phyloP scores from a whole-genome alignment of 2,329 filamentous ascomycete genomes.

The Monosporascus sp. region DNA sequence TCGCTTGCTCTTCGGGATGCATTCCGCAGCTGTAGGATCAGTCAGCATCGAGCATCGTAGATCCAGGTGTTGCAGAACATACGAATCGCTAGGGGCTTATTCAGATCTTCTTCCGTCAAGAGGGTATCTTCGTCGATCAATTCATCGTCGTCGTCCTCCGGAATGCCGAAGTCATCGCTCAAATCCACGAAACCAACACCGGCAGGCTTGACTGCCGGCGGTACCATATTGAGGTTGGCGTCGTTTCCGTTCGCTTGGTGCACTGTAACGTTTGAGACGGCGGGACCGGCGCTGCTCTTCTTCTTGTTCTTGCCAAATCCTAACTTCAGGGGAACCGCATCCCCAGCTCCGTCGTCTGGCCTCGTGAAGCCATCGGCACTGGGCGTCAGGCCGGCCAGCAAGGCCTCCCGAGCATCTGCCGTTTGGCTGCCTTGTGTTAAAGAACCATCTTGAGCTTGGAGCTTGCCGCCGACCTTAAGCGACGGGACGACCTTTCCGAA shows the following conservation, averaged over 20 bases:
- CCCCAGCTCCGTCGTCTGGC: slow-evolving; percentile 53
- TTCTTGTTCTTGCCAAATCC: slow-evolving; percentile 62
- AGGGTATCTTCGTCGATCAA: slow-evolving; percentile 88
- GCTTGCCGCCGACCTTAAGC: slow-evolving; percentile 62
- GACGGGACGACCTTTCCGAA: slow-evolving; percentile 65
- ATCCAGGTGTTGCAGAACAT: neutral
- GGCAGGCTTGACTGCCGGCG: slow-evolving; percentile 38
- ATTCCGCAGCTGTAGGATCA: slow-evolving; percentile 62
- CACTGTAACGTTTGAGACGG: slow-evolving; percentile 24
- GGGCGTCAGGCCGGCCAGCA: slow-evolving; percentile 73
- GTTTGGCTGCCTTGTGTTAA: slow-evolving; percentile 39
- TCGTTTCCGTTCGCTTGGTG: slow-evolving; percentile 36
- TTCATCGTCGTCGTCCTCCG: slow-evolving; percentile 69
- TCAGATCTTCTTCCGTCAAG: slow-evolving; percentile 78
- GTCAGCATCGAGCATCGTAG: slow-evolving; percentile 17
- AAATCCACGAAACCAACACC: slow-evolving; percentile 67
- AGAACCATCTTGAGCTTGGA: slow-evolving; percentile 64
- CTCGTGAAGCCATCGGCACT: slow-evolving; percentile 66
- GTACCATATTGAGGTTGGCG: slow-evolving; percentile 26
- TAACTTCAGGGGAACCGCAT: slow-evolving; percentile 53
- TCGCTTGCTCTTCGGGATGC: slow-evolving; percentile 83
- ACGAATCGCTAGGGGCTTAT: slow-evolving; percentile 75
- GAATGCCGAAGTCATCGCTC: slow-evolving; percentile 54
- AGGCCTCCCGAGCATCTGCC: slow-evolving; percentile 66
- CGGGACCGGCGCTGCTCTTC: slow-evolving; percentile 31